Evolutionary conservation across 768 basidiomycete species (phyloP).

Genomic region (Mycena venus): DNA sequence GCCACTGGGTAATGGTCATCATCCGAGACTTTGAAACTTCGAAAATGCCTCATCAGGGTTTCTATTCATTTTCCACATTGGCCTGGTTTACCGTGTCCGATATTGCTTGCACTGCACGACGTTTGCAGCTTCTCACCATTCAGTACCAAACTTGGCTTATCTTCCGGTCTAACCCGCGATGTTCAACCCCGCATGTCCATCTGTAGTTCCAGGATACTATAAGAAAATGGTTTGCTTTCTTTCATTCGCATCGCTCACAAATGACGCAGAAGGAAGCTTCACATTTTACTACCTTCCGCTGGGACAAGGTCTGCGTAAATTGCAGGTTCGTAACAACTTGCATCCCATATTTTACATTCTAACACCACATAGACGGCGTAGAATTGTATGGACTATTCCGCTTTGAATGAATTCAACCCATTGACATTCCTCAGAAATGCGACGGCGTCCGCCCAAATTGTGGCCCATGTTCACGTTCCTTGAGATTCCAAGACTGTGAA

Average conservation of each 20-base stretch:
- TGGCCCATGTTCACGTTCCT: slow-evolving; percentile 30
- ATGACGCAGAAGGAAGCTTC: neutral
- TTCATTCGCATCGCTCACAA: neutral
- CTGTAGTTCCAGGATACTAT: too few species aligned
- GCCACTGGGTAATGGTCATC: neutral
- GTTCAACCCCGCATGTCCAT: too few species aligned
- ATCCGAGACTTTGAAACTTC: neutral
- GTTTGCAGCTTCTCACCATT: too few species aligned
- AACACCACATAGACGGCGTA: slow-evolving; percentile 11
- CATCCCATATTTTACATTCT: neutral
- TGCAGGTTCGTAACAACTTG: slow-evolving; percentile 27
- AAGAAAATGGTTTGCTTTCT: neutral
- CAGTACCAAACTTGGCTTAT: too few species aligned
- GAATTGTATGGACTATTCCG: slow-evolving; percentile 3
- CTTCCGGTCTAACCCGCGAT: too few species aligned
- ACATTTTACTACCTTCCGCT: neutral
- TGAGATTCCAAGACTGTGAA: slow-evolving; percentile 34
- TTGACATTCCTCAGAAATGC: slow-evolving; percentile 27
- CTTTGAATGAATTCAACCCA: too few species aligned
- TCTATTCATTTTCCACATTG: neutral
- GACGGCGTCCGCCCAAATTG: slow-evolving; percentile 36
- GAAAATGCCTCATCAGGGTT: neutral
- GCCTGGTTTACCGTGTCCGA: too few species aligned
- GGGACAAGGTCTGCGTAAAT: slow-evolving; percentile 9
- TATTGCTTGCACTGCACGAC: too few species aligned